These are phyloP conservation scores for Neurospora sp. DNA, from an alignment of 2,329 filamentous ascomycete genomes.

Conservation along the genomic window DNA sequence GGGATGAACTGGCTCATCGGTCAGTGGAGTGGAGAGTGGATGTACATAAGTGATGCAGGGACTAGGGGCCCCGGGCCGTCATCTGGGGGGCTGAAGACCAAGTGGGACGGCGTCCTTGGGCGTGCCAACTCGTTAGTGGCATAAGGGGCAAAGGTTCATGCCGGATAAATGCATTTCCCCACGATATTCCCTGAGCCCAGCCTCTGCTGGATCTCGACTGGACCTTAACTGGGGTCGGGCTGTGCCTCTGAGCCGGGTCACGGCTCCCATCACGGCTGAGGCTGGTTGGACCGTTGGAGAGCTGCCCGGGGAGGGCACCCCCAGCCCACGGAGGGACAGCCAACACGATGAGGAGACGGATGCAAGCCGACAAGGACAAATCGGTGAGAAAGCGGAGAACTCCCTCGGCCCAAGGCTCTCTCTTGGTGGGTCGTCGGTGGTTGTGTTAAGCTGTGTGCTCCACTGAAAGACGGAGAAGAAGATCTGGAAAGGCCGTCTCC, in stretches of 20 bases:
- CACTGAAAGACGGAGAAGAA: neutral
- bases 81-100: neutral
- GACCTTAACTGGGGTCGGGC: neutral
- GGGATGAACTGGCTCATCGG: neutral
- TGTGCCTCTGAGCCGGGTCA: neutral
- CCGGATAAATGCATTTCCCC: neutral
- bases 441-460: neutral
- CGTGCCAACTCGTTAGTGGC: neutral
- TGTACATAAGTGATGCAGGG: neutral
- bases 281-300: neutral
- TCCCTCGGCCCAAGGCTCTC: neutral
- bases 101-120: neutral
- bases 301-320: neutral
- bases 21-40: neutral
- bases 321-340: neutral
- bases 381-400: neutral
- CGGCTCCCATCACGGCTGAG: neutral
- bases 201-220: neutral
- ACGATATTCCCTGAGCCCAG: neutral
- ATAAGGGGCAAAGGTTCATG: neutral
- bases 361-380: neutral
- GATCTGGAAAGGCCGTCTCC: neutral
- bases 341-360: neutral
- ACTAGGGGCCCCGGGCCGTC: neutral
- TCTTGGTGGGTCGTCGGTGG: neutral